phyloP scores from a whole-genome alignment of 1,139 yeast species.

The Meyerozyma elateridarum region DNA sequence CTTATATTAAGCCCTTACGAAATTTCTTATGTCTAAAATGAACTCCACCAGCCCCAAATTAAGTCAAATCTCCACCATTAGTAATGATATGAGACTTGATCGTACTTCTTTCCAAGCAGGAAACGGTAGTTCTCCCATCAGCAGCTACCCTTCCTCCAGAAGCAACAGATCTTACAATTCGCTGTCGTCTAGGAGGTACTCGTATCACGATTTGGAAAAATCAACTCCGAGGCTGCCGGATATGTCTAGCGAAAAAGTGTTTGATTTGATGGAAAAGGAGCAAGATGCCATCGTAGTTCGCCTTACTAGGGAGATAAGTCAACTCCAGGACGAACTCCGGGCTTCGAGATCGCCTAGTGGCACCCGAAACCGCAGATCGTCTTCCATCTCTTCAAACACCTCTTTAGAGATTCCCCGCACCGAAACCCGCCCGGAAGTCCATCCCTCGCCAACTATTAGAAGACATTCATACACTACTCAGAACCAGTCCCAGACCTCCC shows the following conservation, averaged over 20 bases:
- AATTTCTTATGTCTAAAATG: no score
- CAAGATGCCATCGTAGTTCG: constrained; percentile 63
- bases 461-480: not conserved
- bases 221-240: not conserved
- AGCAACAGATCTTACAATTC: constrained; percentile 9
- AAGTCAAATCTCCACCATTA: constrained; percentile 9
- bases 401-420: constrained; percentile 1
- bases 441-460: not conserved
- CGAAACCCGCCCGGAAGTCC: not conserved
- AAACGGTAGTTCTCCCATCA: constrained; percentile 7
- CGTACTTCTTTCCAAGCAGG: constrained; percentile 2
- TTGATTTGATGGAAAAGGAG: constrained; percentile 64
- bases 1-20: no score
- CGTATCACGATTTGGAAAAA: constrained; percentile 7
- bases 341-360: constrained; percentile 14
- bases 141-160: constrained; percentile 6
- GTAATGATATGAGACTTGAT: constrained; percentile 10
- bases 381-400: constrained; percentile 2
- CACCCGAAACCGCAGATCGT: constrained; percentile 2
- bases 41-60: constrained; percentile 6
- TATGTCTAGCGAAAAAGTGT: constrained; percentile 35
- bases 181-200: constrained; percentile 6
- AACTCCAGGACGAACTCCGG: constrained; percentile 48
- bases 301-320: constrained; percentile 51
- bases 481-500: not conserved